These are phyloP conservation scores for Aspergillus coremiiformis DNA, from an alignment of 495 filamentous ascomycete genomes.

Conservation along the genomic window DNA sequence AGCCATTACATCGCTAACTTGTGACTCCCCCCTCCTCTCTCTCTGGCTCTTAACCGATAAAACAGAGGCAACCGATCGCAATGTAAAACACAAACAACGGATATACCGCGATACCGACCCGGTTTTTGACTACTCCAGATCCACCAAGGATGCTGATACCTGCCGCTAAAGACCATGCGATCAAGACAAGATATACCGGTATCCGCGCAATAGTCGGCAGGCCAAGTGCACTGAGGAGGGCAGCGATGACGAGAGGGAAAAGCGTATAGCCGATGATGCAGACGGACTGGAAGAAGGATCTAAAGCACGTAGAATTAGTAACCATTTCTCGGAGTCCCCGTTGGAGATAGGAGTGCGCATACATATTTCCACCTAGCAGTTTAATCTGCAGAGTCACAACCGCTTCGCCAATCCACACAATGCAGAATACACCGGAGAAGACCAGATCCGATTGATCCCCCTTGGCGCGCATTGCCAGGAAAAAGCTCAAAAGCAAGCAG, in stretches of 20 bases:
- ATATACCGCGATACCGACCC: slow-evolving; percentile 91
- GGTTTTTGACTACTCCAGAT: slow-evolving; percentile 88
- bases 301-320: slow-evolving; percentile 32
- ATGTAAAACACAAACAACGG: slow-evolving; percentile 96
- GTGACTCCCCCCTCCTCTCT: not conserved
- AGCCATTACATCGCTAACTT: not conserved
- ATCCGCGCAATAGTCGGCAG: slow-evolving; percentile 72
- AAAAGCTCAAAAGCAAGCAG: slow-evolving; percentile 76
- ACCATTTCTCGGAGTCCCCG: not conserved
- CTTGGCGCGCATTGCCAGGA: slow-evolving; percentile 70
- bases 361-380: slow-evolving; percentile 96
- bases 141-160: slow-evolving; percentile 94
- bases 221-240: slow-evolving; percentile 74
- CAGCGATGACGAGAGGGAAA: slow-evolving; percentile 94
- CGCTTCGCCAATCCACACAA: slow-evolving; percentile 95
- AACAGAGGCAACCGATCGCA: slow-evolving; percentile 86
- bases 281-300: slow-evolving; percentile 94
- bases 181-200: slow-evolving; percentile 80
- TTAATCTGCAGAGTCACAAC: slow-evolving; percentile 99
- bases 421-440: slow-evolving; percentile 91
- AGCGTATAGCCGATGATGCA: slow-evolving; percentile 98
- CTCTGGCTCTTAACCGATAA: slow-evolving; percentile 83
- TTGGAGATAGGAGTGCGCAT: slow-evolving; percentile 30
- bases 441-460: slow-evolving; percentile 74
- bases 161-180: slow-evolving; percentile 87